Percentiles rank a stretch among this genome's conserved stretches.
These are phyloP conservation scores for Trypethelium eluteriae DNA, from an alignment of 495 filamentous ascomycete genomes.

Conservation along the genomic window DNA sequence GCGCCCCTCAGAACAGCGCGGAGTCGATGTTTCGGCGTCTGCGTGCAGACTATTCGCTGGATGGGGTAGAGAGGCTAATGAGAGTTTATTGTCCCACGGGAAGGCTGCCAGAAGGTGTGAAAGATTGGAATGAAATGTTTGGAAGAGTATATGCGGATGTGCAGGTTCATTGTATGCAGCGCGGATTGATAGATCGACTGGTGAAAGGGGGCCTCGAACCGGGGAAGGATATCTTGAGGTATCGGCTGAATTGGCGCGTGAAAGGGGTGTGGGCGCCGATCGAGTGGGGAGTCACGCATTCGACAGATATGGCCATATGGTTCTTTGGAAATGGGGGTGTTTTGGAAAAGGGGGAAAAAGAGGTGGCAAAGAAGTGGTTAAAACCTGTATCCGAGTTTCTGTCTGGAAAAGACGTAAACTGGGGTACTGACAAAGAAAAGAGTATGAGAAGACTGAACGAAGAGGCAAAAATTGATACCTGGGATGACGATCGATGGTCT, in stretches of 20 bases:
- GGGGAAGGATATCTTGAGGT: slow-evolving; percentile 23
- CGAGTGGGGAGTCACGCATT: slow-evolving; percentile 53
- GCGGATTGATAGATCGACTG: slow-evolving; percentile 31
- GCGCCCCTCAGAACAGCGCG: slow-evolving; percentile 33
- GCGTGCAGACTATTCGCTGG: slow-evolving; percentile 46
- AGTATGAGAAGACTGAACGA: slow-evolving; percentile 39
- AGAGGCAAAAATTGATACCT: slow-evolving; percentile 42
- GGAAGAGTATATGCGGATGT: slow-evolving; percentile 52
- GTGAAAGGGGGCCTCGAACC: slow-evolving; percentile 23
- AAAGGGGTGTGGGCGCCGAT: slow-evolving; percentile 37
- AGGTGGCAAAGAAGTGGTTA: slow-evolving; percentile 36
- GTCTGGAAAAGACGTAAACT: slow-evolving; percentile 37
- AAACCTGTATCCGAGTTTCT: slow-evolving; percentile 43
- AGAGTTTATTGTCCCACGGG: slow-evolving; percentile 38
- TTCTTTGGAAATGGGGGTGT: slow-evolving; percentile 47
- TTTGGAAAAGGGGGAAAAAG: slow-evolving; percentile 40
- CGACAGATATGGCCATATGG: slow-evolving; percentile 50
- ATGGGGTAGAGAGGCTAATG: slow-evolving; percentile 39
- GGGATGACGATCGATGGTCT: slow-evolving; percentile 42
- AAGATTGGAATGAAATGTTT: slow-evolving; percentile 47
- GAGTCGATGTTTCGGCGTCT: slow-evolving; percentile 40
- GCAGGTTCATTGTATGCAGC: slow-evolving; percentile 42
- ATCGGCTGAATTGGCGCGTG: slow-evolving; percentile 26
- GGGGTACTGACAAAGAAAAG: slow-evolving; percentile 36
- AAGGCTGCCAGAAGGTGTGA: slow-evolving; percentile 31